These are phyloP conservation scores for Fraxinus baroniana DNA, from an alignment of 305 asterid genomes.

Conservation along the genomic window DNA sequence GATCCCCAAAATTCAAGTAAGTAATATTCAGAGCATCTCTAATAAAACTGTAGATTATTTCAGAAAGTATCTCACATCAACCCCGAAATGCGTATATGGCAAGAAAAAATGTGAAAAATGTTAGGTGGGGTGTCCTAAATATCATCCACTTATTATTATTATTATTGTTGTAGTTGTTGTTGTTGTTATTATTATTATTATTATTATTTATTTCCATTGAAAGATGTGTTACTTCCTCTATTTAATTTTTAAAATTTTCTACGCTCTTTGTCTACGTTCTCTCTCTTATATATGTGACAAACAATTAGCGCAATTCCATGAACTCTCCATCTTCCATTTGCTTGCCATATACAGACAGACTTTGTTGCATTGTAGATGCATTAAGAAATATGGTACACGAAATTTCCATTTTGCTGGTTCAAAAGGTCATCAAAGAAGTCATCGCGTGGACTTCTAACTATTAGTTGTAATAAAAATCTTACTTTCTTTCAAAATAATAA, in stretches of 20 bases:
- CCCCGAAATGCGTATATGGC: not conserved
- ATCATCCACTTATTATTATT: not conserved
- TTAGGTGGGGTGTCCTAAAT: too few relatives aligned
- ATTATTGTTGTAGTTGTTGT: too few relatives aligned
- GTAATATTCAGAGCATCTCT: not conserved
- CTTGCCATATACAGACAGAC: too few relatives aligned
- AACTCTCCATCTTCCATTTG: too few relatives aligned
- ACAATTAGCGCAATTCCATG: not conserved
- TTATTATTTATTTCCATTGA: too few relatives aligned
- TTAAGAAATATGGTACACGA: not conserved
- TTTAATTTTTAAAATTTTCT: too few relatives aligned
- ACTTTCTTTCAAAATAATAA: too few relatives aligned
- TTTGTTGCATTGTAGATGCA: too few relatives aligned
- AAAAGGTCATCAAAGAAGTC: not conserved
- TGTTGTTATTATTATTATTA: too few relatives aligned
- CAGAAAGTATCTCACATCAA: not conserved
- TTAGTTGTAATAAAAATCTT: not conserved
- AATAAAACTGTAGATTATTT: not conserved
- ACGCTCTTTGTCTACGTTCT: not conserved
- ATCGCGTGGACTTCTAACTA: not conserved
- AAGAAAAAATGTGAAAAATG: not conserved
- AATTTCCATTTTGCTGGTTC: not conserved
- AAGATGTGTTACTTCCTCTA: too few relatives aligned
- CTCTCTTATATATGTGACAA: too few relatives aligned
- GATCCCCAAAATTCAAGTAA: not conserved